phyloP scores from a whole-genome alignment of 1,284 basidiomycete species.

The Cryptococcus floricola region DNA sequence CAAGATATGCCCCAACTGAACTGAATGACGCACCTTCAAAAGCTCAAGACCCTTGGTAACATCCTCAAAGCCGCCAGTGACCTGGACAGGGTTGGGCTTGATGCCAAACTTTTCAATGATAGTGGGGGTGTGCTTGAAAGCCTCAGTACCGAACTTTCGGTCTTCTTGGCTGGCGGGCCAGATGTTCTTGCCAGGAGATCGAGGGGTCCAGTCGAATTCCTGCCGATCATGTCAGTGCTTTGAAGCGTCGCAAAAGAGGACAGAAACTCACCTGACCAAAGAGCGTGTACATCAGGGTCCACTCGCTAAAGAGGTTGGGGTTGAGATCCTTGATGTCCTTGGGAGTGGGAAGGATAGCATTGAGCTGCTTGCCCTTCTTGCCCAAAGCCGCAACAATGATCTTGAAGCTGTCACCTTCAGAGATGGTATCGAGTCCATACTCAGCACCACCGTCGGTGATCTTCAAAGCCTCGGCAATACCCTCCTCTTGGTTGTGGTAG shows the following conservation, averaged over 20 bases:
- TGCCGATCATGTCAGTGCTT: slow-evolving; percentile 3
- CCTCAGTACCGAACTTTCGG: slow-evolving; percentile 24
- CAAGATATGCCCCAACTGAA: too few relatives aligned
- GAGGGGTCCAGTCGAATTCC: slow-evolving; percentile 32
- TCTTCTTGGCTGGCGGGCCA: slow-evolving; percentile 23
- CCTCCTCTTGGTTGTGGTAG: slow-evolving; percentile 28
- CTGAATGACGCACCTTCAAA: slow-evolving; percentile 21
- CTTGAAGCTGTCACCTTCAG: slow-evolving; percentile 25
- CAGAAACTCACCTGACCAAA: slow-evolving; percentile 25
- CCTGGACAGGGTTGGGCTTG: slow-evolving; percentile 30
- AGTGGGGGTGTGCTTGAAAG: slow-evolving; percentile 20
- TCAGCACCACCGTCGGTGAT: slow-evolving; percentile 34
- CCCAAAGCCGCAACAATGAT: slow-evolving; percentile 23
- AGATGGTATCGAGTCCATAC: slow-evolving; percentile 37
- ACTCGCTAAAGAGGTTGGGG: slow-evolving; percentile 26
- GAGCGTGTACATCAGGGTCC: slow-evolving; percentile 37
- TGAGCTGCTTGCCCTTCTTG: slow-evolving; percentile 28
- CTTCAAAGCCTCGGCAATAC: slow-evolving; percentile 25
- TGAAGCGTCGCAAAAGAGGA: not conserved
- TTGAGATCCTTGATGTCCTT: slow-evolving; percentile 12
- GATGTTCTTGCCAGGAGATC: slow-evolving; percentile 9
- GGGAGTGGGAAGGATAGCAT: slow-evolving; percentile 24
- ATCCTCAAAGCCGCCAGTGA: slow-evolving; percentile 27
- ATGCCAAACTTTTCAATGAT: slow-evolving; percentile 23
- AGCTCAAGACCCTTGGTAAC: slow-evolving; percentile 25